A percentile compares a stretch with the other conserved stretches of the same genome.
These are phyloP conservation scores for Chamaenerion angustifolium DNA, from an alignment of 345 rosid species.

Conservation along the genomic window DNA sequence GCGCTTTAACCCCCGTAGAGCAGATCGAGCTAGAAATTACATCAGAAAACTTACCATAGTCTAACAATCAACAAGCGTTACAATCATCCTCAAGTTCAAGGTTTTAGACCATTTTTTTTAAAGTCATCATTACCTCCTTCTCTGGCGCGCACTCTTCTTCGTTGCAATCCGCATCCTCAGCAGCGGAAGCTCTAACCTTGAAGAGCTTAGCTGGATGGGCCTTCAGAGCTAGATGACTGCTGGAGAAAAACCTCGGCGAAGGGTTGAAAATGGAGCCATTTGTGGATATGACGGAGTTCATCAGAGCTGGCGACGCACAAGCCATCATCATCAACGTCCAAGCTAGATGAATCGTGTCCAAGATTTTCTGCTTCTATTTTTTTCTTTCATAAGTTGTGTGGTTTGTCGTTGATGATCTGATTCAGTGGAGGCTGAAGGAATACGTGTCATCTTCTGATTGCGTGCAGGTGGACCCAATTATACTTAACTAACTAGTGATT, in stretches of 20 bases:
- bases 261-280: slow-evolving; percentile 32
- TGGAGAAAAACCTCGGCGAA: slow-evolving; percentile 26
- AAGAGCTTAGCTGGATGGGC: slow-evolving; percentile 13
- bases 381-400: not conserved
- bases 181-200: slow-evolving; percentile 46
- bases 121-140: slow-evolving; percentile 45
- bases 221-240: slow-evolving; percentile 1
- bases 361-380: not conserved
- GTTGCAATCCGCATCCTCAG: slow-evolving; percentile 54
- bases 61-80: too few species aligned
- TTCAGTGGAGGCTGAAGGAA: slow-evolving; percentile 1
- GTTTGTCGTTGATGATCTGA: not conserved
- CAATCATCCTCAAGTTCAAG: not conserved
- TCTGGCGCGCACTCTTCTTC: slow-evolving; percentile 92
- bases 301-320: slow-evolving; percentile 38
- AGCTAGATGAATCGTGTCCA: not conserved
- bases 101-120: not conserved
- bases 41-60: too few species aligned
- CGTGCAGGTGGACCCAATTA: too few species aligned
- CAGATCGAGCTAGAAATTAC: too few species aligned
- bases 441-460: slow-evolving; percentile 8
- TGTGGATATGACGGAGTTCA: slow-evolving; percentile 34
- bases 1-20: too few species aligned
- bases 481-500: too few species aligned
- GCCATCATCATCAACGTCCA: slow-evolving; percentile 21